phyloP scores from a whole-genome alignment of 2,329 filamentous ascomycete genomes.

The Stachybotrys chlorohalonatus region DNA sequence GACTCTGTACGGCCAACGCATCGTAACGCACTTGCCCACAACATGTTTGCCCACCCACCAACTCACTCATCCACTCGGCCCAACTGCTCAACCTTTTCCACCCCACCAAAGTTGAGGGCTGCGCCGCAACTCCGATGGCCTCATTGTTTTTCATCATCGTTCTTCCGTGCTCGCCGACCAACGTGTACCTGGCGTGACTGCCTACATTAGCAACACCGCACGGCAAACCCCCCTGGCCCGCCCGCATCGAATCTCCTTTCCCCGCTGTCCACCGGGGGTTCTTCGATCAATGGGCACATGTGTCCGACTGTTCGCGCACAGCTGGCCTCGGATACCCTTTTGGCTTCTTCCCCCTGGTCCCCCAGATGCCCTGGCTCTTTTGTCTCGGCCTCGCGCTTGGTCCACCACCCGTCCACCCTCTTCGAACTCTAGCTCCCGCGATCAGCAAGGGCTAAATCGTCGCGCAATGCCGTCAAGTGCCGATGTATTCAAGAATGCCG shows the following conservation, averaged over 20 bases:
- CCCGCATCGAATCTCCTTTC: no score
- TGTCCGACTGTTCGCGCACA: neutral
- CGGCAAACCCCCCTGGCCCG: no score
- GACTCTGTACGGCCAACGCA: conserved; percentile 18
- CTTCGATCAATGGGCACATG: no score
- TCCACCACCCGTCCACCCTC: neutral
- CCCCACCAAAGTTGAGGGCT: no score
- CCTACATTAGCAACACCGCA: no score
- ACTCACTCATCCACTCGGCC: no score
- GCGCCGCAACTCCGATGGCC: no score
- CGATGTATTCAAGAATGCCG: neutral
- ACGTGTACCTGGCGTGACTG: no score
- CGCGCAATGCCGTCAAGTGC: neutral
- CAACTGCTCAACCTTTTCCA: no score
- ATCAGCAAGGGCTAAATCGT: neutral
- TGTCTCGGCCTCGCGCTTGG: neutral
- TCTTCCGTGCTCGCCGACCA: no score
- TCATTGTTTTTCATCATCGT: no score
- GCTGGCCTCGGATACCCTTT: neutral
- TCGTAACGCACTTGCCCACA: conserved; percentile 1
- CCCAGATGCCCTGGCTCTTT: neutral
- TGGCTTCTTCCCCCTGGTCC: neutral
- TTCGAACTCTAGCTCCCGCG: neutral
- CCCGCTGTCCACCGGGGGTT: no score
- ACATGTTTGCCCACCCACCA: neutral